Evolutionary conservation across 148 eudicot species (phyloP).

Genomic region (Polygonum maritimum): DNA sequence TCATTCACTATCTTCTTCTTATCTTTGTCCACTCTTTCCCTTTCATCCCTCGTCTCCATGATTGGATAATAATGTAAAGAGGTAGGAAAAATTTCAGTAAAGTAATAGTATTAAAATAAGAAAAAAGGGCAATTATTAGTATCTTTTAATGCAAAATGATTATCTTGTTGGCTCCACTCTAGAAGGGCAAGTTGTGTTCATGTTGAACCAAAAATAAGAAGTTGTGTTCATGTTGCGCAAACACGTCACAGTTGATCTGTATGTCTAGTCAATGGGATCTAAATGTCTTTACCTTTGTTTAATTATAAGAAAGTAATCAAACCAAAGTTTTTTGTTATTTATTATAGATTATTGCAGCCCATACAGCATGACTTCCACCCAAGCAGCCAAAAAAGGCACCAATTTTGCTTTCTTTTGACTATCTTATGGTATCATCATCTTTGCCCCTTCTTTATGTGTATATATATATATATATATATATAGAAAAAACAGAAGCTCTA

Average conservation of each 20-base stretch:
- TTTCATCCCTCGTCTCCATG: not conserved
- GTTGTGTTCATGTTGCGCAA: not conserved
- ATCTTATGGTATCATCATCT: not conserved
- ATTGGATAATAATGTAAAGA: not conserved
- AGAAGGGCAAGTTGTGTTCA: not conserved
- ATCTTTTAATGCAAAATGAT: not conserved
- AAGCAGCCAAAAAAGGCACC: slow-evolving; percentile 1
- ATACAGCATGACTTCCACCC: not conserved
- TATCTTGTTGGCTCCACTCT: not conserved
- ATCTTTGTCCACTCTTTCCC: not conserved
- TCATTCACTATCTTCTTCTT: not conserved
- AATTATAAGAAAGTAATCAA: not conserved
- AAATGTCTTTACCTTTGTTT: not conserved
- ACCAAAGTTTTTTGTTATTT: not conserved
- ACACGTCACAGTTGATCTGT: not conserved
- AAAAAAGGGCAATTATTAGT: not conserved
- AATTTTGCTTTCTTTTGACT: not conserved
- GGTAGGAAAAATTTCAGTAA: not conserved
- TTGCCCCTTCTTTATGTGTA: not conserved
- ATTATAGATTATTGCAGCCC: not conserved
- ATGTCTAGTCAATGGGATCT: not conserved
- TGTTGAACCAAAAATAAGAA: too few relatives aligned
- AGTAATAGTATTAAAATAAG: too few relatives aligned
- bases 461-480: too few relatives aligned
- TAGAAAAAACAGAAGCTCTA: too few relatives aligned